These are phyloP conservation scores for Casuarina glauca DNA, from an alignment of 306 rosid species.

Conservation along the genomic window DNA sequence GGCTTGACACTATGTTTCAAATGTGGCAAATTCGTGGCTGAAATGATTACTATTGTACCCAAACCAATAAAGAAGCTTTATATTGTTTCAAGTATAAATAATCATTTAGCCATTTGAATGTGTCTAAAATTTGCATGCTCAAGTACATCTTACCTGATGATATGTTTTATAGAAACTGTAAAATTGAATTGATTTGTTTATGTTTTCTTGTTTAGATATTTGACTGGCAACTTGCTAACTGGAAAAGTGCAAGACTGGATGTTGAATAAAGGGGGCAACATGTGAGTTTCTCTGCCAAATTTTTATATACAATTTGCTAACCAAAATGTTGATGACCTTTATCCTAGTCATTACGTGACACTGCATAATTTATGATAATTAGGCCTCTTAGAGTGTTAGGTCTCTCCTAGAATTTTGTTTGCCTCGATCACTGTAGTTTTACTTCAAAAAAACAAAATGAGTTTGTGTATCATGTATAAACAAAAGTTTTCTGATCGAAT, in stretches of 20 bases:
- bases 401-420: neutral
- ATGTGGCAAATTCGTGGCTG: neutral
- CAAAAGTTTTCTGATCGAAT: too few species aligned
- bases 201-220: slow-evolving; percentile 39
- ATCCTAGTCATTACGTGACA: neutral
- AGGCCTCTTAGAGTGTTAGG: neutral
- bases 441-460: neutral
- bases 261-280: neutral
- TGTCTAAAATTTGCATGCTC: neutral
- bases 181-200: neutral
- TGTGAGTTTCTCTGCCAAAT: slow-evolving; percentile 46
- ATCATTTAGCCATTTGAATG: neutral
- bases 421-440: neutral
- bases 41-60: too few species aligned
- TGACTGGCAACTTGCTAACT: slow-evolving; percentile 54
- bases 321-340: neutral
- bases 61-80: too few species aligned
- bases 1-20: neutral
- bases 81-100: neutral
- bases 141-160: neutral
- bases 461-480: neutral
- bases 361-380: neutral
- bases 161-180: neutral
- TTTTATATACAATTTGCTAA: neutral
- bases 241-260: slow-evolving; percentile 50